phyloP scores from a whole-genome alignment of 352 stramenopile genomes.

The Pythium guiyangense region DNA sequence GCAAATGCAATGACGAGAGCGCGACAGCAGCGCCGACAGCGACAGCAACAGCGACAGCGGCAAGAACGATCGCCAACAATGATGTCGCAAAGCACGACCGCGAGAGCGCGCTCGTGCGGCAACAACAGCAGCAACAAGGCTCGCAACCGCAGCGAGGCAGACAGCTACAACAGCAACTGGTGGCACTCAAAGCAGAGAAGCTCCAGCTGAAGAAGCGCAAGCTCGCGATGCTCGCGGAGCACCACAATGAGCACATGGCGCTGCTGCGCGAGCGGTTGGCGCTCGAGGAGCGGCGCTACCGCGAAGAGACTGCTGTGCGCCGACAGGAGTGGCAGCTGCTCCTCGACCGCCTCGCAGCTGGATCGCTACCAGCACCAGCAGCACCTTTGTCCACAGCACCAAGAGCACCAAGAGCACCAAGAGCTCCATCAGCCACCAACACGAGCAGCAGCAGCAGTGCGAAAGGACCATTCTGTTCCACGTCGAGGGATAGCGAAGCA shows the following conservation, averaged over 20 bases:
- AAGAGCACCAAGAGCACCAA: too few species aligned
- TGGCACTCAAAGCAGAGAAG: conserved; percentile 33
- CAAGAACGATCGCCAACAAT: neutral
- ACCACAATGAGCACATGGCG: conserved; percentile 33
- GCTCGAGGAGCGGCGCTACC: conserved; percentile 19
- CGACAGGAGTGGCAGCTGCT: conserved; percentile 16
- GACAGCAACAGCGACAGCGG: conserved; percentile 1
- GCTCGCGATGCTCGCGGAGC: conserved; percentile 27
- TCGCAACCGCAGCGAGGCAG: neutral
- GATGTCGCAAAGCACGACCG: too few species aligned
- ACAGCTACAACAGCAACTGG: conserved; percentile 16
- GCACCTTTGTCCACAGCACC: too few species aligned
- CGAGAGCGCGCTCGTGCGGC: neutral
- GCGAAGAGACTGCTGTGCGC: conserved; percentile 15
- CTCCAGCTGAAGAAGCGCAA: conserved; percentile 37
- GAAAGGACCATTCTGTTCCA: too few species aligned
- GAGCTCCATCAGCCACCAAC: neutral
- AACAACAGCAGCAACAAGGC: neutral
- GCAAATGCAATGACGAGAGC: neutral
- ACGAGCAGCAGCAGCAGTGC: too few species aligned
- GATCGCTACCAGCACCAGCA: neutral
- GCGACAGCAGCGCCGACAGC: neutral
- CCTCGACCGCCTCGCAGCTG: conserved; percentile 3
- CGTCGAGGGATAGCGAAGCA: too few species aligned
- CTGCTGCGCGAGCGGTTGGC: conserved; percentile 21